Conservation (phyloP, 331 rosid species). For the Quercus phellos region DNA sequence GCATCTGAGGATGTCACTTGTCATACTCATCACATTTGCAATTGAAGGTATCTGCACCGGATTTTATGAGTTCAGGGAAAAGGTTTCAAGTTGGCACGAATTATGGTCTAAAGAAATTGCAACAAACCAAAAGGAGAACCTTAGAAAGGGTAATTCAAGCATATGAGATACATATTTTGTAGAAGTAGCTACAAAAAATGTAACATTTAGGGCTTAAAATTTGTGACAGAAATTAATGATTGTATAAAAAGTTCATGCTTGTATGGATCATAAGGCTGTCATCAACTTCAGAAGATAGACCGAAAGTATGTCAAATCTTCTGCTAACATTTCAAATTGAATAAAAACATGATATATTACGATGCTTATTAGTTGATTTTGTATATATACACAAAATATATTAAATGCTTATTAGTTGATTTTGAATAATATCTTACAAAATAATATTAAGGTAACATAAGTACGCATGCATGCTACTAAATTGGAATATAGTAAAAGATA, state of each 20-base stretch:
- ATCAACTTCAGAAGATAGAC: background rate
- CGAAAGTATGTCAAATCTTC: background rate
- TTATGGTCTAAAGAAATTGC: background rate
- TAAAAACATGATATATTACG: too few species aligned
- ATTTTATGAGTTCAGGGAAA: background rate
- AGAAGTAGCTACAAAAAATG: background rate
- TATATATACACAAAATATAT: too few species aligned
- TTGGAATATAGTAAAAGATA: too few species aligned
- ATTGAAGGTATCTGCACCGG: background rate
- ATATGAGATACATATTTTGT: background rate
- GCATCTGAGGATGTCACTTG: background rate
- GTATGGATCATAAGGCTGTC: background rate
- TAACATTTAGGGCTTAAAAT: background rate
- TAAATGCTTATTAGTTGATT: too few species aligned
- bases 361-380: too few species aligned
- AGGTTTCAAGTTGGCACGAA: background rate
- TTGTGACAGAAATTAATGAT: background rate
- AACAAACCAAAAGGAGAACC: background rate
- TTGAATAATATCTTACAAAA: too few species aligned
- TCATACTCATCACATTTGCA: background rate
- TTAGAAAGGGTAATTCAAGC: background rate
- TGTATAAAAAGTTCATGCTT: background rate
- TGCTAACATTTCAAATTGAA: too few species aligned
- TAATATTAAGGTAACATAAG: too few species aligned
- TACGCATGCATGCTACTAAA: too few species aligned